Evolutionary conservation across 192 early-diverging fungal genomes (phyloP).

Genomic region (Umbelopsis isabellina): DNA sequence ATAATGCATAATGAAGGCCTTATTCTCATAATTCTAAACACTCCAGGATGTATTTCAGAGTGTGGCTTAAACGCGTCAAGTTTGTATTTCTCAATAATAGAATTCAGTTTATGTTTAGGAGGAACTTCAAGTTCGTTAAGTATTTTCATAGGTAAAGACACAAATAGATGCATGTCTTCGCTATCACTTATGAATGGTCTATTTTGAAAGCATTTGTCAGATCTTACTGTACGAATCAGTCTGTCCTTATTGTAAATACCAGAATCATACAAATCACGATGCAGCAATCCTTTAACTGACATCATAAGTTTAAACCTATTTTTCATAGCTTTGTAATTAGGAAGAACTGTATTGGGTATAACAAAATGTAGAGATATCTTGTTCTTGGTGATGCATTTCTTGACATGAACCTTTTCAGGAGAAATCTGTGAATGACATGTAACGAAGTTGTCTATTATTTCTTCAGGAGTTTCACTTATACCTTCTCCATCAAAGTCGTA

Average conservation of each 20-base stretch:
- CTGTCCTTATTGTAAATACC: background rate
- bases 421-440: background rate
- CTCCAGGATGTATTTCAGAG: constrained; percentile 2
- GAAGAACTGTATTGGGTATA: constrained; percentile 9
- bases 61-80: background rate
- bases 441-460: background rate
- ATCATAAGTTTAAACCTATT: background rate
- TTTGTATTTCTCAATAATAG: background rate
- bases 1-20: background rate
- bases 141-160: background rate
- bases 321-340: constrained; percentile 6
- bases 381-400: background rate
- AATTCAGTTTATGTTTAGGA: background rate
- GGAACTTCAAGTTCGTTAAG: background rate
- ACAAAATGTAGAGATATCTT: background rate
- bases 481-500: constrained; percentile 1
- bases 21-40: background rate
- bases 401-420: background rate
- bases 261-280: background rate
- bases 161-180: background rate
- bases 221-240: background rate
- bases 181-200: constrained; percentile 3
- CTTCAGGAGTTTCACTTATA: background rate
- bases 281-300: background rate
- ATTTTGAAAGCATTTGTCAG: background rate